phyloP scores from a whole-genome alignment of 2,329 filamentous ascomycete genomes.

The Xylaria arbuscula region DNA sequence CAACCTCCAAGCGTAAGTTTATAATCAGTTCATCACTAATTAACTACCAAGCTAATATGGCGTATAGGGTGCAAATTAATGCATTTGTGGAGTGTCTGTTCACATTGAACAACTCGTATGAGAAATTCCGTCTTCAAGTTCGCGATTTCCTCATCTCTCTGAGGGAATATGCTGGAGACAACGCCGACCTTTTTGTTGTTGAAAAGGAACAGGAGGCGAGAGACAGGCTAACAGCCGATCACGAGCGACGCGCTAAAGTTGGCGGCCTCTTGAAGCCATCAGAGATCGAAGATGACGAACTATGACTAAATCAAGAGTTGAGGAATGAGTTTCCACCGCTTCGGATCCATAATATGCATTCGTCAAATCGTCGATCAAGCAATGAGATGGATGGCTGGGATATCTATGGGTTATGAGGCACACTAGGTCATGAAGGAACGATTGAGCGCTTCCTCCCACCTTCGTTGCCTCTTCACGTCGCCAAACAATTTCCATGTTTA shows the following conservation, averaged over 20 bases:
- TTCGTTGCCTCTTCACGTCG: conserved; percentile 33
- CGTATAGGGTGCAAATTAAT: conserved; percentile 80
- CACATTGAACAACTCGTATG: conserved; percentile 85
- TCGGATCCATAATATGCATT: conserved; percentile 48
- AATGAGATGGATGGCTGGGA: conserved; percentile 51
- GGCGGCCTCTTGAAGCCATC: conserved; percentile 96
- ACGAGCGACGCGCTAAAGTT: conserved; percentile 92
- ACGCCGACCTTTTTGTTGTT: conserved; percentile 90
- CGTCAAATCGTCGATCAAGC: conserved; percentile 34
- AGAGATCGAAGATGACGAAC: conserved; percentile 91
- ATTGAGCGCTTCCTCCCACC: conserved; percentile 30
- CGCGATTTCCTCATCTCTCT: conserved; percentile 97
- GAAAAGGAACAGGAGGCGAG: conserved; percentile 93
- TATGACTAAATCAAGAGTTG: conserved; percentile 83
- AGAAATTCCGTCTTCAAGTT: conserved; percentile 94
- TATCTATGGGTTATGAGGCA: conserved; percentile 54
- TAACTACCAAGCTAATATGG: conserved; percentile 51
- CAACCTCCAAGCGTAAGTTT: conserved; percentile 85
- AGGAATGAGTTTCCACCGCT: conserved; percentile 67
- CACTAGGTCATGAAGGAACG: conserved; percentile 18
- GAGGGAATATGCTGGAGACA: conserved; percentile 96
- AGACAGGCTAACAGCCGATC: conserved; percentile 86
- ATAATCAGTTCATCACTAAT: neutral
- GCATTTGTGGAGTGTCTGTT: conserved; percentile 92
- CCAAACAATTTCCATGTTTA: conserved; percentile 39